Evolutionary conservation across 1,139 yeast species (phyloP), one percentile per base, ranked within the genome.

Genomic region (Debaryomycetaceae sp.): DNA sequence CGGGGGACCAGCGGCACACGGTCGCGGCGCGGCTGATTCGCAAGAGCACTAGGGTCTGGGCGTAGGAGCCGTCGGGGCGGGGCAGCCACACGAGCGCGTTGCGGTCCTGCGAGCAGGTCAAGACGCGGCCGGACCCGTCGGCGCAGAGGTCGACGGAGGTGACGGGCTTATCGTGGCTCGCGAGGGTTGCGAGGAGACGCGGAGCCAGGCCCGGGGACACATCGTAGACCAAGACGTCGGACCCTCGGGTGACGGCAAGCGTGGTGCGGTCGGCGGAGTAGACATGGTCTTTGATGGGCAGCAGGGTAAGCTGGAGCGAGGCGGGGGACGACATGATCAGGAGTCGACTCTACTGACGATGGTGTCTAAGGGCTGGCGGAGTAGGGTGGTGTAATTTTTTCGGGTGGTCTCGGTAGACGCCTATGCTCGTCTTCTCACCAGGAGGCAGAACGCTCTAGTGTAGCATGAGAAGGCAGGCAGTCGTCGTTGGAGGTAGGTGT

Each of bases 31-130:
- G 71, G 52, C 78, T 82, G 55, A 92, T 86, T 54, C 98, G 74
- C 49, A 92, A 68, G 35, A 92, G 65, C 13, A 92, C 99, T 50
- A 92, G 68, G 3, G 97, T 87, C 28, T 96, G 95, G 60, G 81
- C 86, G 45, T 63, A 72, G 29, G 58, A 58, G 16, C 59, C 58
- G 56, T 75, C 70, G 7, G 40, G 29, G 48, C 53, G 68, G 59
- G 30, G 80, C 40, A 83, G 90, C 97, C 97, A 90, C 13, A 92
- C 99, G 44, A 87, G 71, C 4, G 98, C 98, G 47, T 92, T 92
- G 55, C 99, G 72, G 55, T 92, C 99, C 58, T 92, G 97, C 4
- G 98, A 87, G 53, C 97, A 87, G 18, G 98, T 90, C 45, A 90
- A 92, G 43, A 92, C 83, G 49, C 80, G 76, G 8, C 26, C 26